Conservation (phyloP, 176 grass and related monocot species). For the Paspalum vaginatum region DNA sequence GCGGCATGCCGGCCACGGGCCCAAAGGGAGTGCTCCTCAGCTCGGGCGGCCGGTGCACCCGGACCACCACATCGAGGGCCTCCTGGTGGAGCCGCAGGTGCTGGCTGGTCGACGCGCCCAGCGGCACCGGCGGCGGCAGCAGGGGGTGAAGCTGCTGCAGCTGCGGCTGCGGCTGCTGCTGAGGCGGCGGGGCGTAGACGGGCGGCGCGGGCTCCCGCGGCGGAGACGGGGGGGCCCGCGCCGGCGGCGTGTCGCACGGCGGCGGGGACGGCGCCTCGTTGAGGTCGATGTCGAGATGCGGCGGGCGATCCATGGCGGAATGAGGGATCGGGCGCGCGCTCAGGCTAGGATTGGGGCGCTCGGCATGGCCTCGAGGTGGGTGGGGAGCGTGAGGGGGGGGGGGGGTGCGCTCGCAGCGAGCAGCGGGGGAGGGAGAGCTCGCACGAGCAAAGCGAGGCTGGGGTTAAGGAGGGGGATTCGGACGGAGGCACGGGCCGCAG, state of each 20-base stretch:
- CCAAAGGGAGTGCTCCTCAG: neutral
- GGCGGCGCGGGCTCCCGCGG: neutral
- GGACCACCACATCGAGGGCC: slow-evolving; percentile 38
- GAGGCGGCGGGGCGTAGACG: neutral
- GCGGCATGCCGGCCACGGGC: neutral
- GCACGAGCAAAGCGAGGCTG: slow-evolving; percentile 56
- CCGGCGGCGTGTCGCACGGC: slow-evolving; percentile 27
- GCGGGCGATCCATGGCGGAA: slow-evolving; percentile 57
- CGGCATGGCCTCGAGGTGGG: slow-evolving; percentile 31
- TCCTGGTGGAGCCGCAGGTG: slow-evolving; percentile 45
- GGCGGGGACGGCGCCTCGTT: slow-evolving; percentile 77
- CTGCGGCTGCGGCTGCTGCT: slow-evolving; percentile 12
- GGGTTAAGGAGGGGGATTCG: slow-evolving; percentile 46
- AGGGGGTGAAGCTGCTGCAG: neutral
- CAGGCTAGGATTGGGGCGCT: neutral
- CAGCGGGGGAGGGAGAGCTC: slow-evolving; percentile 15
- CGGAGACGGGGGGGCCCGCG: neutral
- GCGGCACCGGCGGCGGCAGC: neutral
- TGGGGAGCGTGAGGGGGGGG: slow-evolving; percentile 15
- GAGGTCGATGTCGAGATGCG: slow-evolving; percentile 83
- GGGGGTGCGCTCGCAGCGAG: neutral
- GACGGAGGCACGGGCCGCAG: neutral
- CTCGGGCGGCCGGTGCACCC: neutral
- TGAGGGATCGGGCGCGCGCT: slow-evolving; percentile 27
- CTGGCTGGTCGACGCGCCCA: neutral